Evolutionary conservation across 345 rosid species (phyloP).

Genomic region (Eucalyptus regnans): DNA sequence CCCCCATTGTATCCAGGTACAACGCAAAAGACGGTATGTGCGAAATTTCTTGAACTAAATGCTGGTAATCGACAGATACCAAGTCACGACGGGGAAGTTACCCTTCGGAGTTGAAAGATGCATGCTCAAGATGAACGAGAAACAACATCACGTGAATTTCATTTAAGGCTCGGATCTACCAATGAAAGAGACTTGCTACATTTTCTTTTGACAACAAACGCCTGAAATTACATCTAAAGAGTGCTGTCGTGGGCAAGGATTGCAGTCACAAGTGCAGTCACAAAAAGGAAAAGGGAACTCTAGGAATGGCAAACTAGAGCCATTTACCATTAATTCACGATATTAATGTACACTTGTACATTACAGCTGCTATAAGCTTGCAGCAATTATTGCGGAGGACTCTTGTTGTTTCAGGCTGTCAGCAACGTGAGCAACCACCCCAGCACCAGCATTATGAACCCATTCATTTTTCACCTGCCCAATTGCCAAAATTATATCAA

Average conservation of each 20-base stretch:
- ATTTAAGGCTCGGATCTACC: neutral
- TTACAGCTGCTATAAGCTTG: slow-evolving; percentile 42
- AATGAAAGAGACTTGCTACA: neutral
- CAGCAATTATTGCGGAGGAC: slow-evolving; percentile 27
- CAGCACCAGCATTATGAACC: slow-evolving; percentile 76
- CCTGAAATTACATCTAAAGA: neutral
- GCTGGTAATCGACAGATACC: neutral
- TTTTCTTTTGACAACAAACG: neutral
- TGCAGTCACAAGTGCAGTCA: neutral
- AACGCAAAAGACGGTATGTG: neutral
- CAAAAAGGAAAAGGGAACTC: neutral
- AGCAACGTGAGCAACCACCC: slow-evolving; percentile 91
- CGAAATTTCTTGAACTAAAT: neutral
- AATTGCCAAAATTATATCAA: neutral
- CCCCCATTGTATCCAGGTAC: neutral
- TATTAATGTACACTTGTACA: neutral
- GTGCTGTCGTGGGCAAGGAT: neutral
- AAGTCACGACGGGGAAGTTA: neutral
- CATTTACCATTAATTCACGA: neutral
- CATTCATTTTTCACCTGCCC: slow-evolving; percentile 83
- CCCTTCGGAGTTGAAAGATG: neutral
- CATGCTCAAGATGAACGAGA: neutral
- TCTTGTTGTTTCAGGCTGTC: slow-evolving; percentile 88
- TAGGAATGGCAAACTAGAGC: neutral
- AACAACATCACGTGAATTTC: neutral